phyloP scores from a whole-genome alignment of 1,284 basidiomycete species.

The Sporisorium exsertum region DNA sequence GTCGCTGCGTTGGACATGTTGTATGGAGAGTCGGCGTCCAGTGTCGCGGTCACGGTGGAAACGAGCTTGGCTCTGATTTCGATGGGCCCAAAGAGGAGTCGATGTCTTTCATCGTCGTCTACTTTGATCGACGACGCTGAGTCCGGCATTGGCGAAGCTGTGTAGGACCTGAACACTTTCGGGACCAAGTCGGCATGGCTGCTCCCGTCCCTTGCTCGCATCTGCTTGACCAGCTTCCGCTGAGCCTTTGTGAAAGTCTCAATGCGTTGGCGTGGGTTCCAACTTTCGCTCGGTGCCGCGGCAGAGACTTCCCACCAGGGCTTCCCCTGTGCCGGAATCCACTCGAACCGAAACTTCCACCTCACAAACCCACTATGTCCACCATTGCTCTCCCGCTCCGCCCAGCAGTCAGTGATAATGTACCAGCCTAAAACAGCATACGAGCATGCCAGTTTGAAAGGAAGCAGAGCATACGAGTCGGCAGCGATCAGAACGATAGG shows the following conservation, averaged over 20 bases:
- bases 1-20: slow-evolving; percentile 16
- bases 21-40: slow-evolving; percentile 9
- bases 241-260: slow-evolving; percentile 27
- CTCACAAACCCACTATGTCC: slow-evolving; percentile 29
- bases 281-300: neutral
- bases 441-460: slow-evolving; percentile 35
- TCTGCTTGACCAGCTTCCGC: slow-evolving; percentile 7
- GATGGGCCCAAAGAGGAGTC: slow-evolving; percentile 21
- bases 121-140: neutral
- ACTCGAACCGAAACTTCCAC: slow-evolving; percentile 59
- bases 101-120: slow-evolving; percentile 1
- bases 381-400: slow-evolving; percentile 23
- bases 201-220: slow-evolving; percentile 8
- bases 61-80: slow-evolving; percentile 4
- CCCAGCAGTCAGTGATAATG: slow-evolving; percentile 52
- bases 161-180: neutral
- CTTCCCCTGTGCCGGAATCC: slow-evolving; percentile 42
- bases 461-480: slow-evolving; percentile 42
- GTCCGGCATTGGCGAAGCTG: neutral
- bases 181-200: neutral
- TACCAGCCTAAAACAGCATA: slow-evolving; percentile 62
- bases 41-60: slow-evolving; percentile 12
- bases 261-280: slow-evolving; percentile 29
- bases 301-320: slow-evolving; percentile 45
- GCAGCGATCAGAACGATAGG: slow-evolving; percentile 50